Conservation (phyloP, 2,329 filamentous ascomycete species). For the Corinectria fuckeliana region DNA sequence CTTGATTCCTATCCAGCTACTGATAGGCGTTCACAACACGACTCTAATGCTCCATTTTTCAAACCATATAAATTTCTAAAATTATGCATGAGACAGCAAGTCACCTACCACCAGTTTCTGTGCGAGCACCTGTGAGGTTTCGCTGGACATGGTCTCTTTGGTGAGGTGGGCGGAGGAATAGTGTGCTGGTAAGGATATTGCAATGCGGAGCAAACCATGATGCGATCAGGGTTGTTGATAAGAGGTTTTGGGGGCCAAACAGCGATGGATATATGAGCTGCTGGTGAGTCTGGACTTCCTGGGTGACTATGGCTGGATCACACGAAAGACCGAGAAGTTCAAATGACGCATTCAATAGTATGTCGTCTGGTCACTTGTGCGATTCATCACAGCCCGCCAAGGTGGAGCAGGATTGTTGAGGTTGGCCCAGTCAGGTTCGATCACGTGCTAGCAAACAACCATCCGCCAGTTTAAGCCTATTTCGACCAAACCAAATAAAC, state of each 20-base stretch:
- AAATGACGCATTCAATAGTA: slow-evolving; percentile 3
- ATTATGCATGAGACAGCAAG: neutral
- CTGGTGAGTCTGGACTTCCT: neutral
- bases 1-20: neutral
- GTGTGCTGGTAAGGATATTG: slow-evolving; percentile 17
- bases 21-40: neutral
- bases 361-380: slow-evolving; percentile 1
- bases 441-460: neutral
- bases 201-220: slow-evolving; percentile 30
- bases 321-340: neutral
- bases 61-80: neutral
- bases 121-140: slow-evolving; percentile 31
- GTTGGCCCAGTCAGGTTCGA: neutral
- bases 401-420: neutral
- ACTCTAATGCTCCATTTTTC: neutral
- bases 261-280: neutral
- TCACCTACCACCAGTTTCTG: slow-evolving; percentile 41
- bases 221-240: slow-evolving; percentile 7
- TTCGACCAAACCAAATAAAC: neutral
- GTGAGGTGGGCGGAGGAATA: slow-evolving; percentile 12
- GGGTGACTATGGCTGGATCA: neutral
- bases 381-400: neutral
- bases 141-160: slow-evolving; percentile 32
- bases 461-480: neutral
- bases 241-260: neutral